Evolutionary conservation across 345 rosid species (phyloP), one percentile per base, ranked within the genome.

Genomic region (Eucalyptus regnans): DNA sequence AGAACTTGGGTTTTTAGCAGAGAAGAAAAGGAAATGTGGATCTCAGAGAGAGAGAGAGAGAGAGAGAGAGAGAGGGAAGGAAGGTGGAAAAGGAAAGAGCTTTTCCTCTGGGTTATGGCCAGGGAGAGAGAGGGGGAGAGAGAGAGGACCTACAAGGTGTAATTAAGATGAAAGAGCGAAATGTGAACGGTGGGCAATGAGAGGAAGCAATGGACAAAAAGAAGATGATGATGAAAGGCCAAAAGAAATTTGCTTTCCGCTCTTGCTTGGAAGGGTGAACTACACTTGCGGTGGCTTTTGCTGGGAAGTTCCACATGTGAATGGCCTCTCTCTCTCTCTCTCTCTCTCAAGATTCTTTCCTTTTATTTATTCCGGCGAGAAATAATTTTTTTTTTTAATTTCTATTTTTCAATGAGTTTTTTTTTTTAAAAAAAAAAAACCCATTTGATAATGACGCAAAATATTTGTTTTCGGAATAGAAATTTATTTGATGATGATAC

Each of bases 401-500:
- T 52, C 1, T 18, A 52, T 52, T 52, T 52, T 52, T 18, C 8
- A 52, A 52, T 52, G 2, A 18, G 0, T 3, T 18, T 52, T 44
- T 44, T 3, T 18, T 52, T 44, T 44, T 52, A 51, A 33, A 33
- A 33, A 33, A 51, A 51, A 51, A 18, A 18, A 52, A 50, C 3
- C 0, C 2, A 20, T 52, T 52, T 1, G 5, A 20, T 52, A 7
- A 8, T 1, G 2, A 7, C 2, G 0, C 1, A 52, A 52, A 18
- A 3, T 18, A 18, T 52, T 52, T 20, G 0, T 52, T 20, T 52
- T 18, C 2, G 8, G 0, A 52, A 52, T 3, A 52, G 0, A 52
- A 52, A 52, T 52, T 52, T 20, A 52, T 52, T 52, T 52, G 8
- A 52, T 52, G 7, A 52, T 52, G 4, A 52, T 52, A 52, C 25